Percentiles rank a stretch among this genome's conserved stretches.
Conservation (phyloP, 2,329 filamentous ascomycete genomes). For the Cladophialophora chaetospira region DNA sequence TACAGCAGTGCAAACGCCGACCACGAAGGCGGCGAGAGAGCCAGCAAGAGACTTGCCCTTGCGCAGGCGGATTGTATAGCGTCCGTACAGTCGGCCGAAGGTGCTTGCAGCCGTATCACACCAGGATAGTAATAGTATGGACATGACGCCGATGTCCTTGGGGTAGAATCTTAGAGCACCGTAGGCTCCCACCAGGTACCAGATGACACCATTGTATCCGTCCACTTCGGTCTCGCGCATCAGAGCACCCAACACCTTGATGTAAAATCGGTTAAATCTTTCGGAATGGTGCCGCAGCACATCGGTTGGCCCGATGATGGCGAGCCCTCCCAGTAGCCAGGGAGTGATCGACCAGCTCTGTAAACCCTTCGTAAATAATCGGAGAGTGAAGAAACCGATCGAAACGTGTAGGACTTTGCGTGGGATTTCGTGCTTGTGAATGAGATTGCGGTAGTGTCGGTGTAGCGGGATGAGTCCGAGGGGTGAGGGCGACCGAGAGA, state of each 20-base stretch:
- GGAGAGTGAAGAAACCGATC: conserved; percentile 90
- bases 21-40: conserved; percentile 76
- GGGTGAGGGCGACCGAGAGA: conserved; percentile 89
- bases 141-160: conserved; percentile 89
- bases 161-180: conserved; percentile 81
- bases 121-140: conserved; percentile 89
- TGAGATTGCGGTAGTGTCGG: conserved; percentile 83
- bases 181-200: conserved; percentile 91
- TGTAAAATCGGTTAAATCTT: conserved; percentile 83
- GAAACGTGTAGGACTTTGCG: conserved; percentile 92
- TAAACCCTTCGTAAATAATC: conserved; percentile 77
- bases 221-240: conserved; percentile 97
- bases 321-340: conserved; percentile 74
- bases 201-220: conserved; percentile 96
- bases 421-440: conserved; percentile 96
- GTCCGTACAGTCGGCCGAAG: conserved; percentile 84
- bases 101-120: conserved; percentile 97
- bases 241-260: conserved; percentile 77
- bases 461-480: conserved; percentile 95
- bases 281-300: conserved; percentile 79
- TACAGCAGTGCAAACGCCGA: conserved; percentile 79
- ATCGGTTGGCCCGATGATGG: conserved; percentile 83
- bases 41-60: conserved; percentile 90
- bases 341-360: conserved; percentile 80
- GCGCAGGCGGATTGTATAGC: conserved; percentile 82